A percentile compares a stretch with the other conserved stretches of the same genome.
phyloP scores from a whole-genome alignment of 495 filamentous ascomycete species.

The Podospora fimiseda region DNA sequence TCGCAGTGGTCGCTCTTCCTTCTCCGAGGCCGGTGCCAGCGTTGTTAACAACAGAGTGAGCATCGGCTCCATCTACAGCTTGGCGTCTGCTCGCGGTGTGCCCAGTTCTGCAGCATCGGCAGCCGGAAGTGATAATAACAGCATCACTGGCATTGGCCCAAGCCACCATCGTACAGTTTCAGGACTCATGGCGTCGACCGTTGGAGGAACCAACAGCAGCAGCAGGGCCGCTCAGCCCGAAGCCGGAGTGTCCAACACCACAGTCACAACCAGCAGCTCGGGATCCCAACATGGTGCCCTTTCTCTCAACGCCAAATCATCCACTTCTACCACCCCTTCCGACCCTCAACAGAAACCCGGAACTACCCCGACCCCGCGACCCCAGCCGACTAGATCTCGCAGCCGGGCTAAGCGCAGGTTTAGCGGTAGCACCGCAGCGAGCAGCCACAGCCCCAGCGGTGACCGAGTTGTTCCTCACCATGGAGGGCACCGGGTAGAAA shows the following conservation, averaged over 20 bases:
- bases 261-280: conserved; percentile 47
- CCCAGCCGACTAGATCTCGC: conserved; percentile 54
- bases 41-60: conserved; percentile 54
- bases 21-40: conserved; percentile 33
- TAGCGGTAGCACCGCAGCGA: conserved; percentile 68
- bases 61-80: conserved; percentile 58
- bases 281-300: conserved; percentile 26
- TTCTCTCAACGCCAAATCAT: conserved; percentile 40
- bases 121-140: conserved; percentile 36
- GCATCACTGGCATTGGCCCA: conserved; percentile 19
- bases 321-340: conserved; percentile 7
- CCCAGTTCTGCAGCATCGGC: conserved; percentile 38
- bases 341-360: conserved; percentile 7
- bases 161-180: conserved; percentile 26
- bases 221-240: conserved; percentile 36
- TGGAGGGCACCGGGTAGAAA: conserved; percentile 30
- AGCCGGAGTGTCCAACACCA: conserved; percentile 47
- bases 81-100: conserved; percentile 49
- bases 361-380: conserved; percentile 18
- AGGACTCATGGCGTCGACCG: conserved; percentile 32
- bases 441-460: conserved; percentile 60
- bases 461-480: conserved; percentile 36
- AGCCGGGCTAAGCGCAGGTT: conserved; percentile 68
- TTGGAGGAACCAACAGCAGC: conserved; percentile 23
- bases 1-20: conserved; percentile 34